Conservation (phyloP, 306 rosid species). For the Inga laurina region DNA sequence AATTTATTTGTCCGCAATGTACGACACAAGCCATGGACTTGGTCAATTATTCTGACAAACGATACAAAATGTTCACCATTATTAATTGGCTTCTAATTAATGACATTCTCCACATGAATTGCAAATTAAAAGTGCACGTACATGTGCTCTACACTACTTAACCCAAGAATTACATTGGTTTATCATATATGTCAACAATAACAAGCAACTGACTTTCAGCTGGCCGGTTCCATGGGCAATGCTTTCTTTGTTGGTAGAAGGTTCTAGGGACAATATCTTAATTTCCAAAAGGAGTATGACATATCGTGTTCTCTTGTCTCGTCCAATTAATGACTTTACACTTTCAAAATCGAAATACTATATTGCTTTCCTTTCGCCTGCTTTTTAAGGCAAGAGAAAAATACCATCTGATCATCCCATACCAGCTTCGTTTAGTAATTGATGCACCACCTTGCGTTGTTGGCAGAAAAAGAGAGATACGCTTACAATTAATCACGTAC, state of each 20-base stretch:
- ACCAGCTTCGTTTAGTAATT: not conserved
- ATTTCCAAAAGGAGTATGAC: not conserved
- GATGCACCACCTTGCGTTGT: constrained; percentile 33
- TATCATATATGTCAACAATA: not conserved
- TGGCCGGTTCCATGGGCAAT: not conserved
- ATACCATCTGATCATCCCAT: constrained; percentile 20
- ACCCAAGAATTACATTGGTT: not conserved
- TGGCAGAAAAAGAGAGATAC: not conserved
- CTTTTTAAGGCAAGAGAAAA: constrained; percentile 38
- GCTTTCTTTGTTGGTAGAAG: not conserved
- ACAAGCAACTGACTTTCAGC: not conserved
- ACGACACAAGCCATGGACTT: not conserved
- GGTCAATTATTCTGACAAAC: not conserved
- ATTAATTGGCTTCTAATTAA: too few relatives aligned
- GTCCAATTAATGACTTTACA: not conserved
- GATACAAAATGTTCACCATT: not conserved
- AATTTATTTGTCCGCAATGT: not conserved
- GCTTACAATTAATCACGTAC: not conserved
- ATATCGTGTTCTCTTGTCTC: not conserved
- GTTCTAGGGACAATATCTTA: not conserved
- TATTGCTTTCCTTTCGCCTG: not conserved
- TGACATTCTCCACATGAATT: not conserved
- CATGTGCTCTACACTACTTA: not conserved
- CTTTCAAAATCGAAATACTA: constrained; percentile 2
- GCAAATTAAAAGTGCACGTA: not conserved